Base-by-base conservation (phyloP, 1,139 yeast genomes). In the Scheffersomyces insectosa region DNA sequence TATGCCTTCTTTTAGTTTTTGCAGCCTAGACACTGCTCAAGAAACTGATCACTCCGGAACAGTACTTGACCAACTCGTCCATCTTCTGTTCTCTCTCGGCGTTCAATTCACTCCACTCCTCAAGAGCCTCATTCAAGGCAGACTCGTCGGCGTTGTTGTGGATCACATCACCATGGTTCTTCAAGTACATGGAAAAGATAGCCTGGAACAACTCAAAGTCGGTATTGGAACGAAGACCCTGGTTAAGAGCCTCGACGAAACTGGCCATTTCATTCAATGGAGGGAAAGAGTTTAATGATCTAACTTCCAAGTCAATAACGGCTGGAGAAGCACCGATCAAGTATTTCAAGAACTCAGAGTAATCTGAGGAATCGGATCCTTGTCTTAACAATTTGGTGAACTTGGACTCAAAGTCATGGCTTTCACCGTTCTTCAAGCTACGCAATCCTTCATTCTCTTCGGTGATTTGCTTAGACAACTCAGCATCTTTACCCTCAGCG, bases 151-250 rank as follows among this genome's bases (percentile, higher is more conserved):
- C 65, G 45, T 73, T 69, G 28, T 66, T 72, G 51, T 83, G 80
- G 27, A 91, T 67, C 5, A 88, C 83, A 63, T 93, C 99, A 16
- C 93, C 93, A 61, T 95, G 99, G 41, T 77, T 78, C 58, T 81
- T 81, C 49, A 89, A 72, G 46, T 90, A 75, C 72, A 89, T 76
- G 14, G 83, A 73, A 76, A 88, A 82, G 65, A 90, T 79, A 0
- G 96, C 96, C 59, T 90, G 85, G 41, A 80, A 72, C 30, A 86
- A 64, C 53, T 89, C 97, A 55, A 75, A 84, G 64, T 91, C 81
- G 23, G 57, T 63, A 47, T 85, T 85, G n/a, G 73, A 50, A 5
- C 60, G 52, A 40, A 87, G 62, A 4, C 93, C 95, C 42, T 64
- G 68, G 4, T 79, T 71, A 52, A 93, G 61, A 0, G 96, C 91